Percentiles rank a stretch among this genome's conserved stretches.
Evolutionary conservation across 495 filamentous ascomycete species (phyloP).

Genomic region (Lophiostoma macrostomum): DNA sequence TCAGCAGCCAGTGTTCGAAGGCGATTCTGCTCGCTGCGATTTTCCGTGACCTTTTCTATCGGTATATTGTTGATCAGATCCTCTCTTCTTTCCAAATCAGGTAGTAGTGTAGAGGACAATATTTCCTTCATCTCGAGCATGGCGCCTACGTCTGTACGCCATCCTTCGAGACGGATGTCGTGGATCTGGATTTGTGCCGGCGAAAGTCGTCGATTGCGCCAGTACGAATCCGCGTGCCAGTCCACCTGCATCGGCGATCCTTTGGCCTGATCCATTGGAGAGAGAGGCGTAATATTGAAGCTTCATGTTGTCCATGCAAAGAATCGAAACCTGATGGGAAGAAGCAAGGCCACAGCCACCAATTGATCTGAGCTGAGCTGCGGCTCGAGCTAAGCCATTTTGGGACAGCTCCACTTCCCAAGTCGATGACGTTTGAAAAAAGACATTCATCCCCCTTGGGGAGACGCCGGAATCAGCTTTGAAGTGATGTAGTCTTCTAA

Average conservation of each 20-base stretch:
- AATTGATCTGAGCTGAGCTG: no score
- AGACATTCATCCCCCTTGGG: no score
- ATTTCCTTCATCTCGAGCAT: conserved; percentile 41
- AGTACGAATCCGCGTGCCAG: conserved; percentile 36
- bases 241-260: conserved; percentile 27
- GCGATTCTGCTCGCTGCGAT: conserved; percentile 36
- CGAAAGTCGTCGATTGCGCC: conserved; percentile 38
- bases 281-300: no score
- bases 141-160: conserved; percentile 22
- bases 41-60: conserved; percentile 24
- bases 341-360: no score
- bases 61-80: conserved; percentile 9
- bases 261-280: conserved; percentile 29
- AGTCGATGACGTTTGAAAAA: no score
- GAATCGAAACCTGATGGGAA: no score
- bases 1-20: conserved; percentile 34
- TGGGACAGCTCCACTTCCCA: no score
- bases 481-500: no score
- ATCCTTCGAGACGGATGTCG: conserved; percentile 37
- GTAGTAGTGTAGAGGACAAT: conserved; percentile 34
- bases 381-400: no score
- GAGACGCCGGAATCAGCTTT: no score
- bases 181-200: conserved; percentile 42
- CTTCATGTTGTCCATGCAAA: no score
- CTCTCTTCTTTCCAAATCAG: conserved; percentile 30